Conservation (phyloP, 2,329 filamentous ascomycete species). For the Dactylellina sp. region DNA sequence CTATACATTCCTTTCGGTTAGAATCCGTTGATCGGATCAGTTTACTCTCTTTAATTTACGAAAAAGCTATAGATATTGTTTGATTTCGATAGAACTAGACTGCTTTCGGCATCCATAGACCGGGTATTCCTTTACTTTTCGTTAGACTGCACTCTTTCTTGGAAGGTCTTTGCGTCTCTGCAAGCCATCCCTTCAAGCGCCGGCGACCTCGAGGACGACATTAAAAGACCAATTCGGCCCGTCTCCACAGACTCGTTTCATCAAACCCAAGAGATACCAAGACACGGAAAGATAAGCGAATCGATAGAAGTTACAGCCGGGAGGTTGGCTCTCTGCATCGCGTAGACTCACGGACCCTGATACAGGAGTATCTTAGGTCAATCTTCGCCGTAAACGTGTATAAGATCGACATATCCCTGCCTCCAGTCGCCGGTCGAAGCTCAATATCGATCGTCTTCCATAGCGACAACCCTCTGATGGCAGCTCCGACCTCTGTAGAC, state of each 20-base stretch:
- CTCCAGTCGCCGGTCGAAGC: conserved; percentile 44
- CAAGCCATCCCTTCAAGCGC: conserved; percentile 42
- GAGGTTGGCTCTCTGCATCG: conserved; percentile 27
- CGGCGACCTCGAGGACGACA: conserved; percentile 24
- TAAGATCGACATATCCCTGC: conserved; percentile 49
- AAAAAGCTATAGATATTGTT: conserved; percentile 33
- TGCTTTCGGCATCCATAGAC: conserved; percentile 44
- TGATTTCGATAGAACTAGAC: conserved; percentile 34
- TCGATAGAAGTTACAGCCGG: conserved; percentile 45
- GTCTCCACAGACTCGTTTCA: conserved; percentile 8
- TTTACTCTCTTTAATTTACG: conserved; percentile 47
- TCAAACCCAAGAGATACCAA: conserved; percentile 23
- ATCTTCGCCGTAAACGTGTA: conserved; percentile 21
- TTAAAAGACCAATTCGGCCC: conserved; percentile 1
- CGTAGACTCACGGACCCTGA: conserved; percentile 32
- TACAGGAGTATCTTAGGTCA: conserved; percentile 5
- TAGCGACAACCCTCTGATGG: conserved; percentile 37
- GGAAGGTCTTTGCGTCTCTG: conserved; percentile 49
- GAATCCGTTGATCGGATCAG: conserved; percentile 57
- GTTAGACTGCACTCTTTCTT: conserved; percentile 26
- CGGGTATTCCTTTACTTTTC: conserved; percentile 25
- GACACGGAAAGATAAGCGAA: conserved; percentile 48
- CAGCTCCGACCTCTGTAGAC: conserved; percentile 37
- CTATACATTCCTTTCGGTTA: conserved; percentile 35
- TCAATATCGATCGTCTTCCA: conserved; percentile 48